These are phyloP conservation scores for Immersiporthe knoxdaviesiana DNA, from an alignment of 2,329 filamentous ascomycete species.

Conservation along the genomic window DNA sequence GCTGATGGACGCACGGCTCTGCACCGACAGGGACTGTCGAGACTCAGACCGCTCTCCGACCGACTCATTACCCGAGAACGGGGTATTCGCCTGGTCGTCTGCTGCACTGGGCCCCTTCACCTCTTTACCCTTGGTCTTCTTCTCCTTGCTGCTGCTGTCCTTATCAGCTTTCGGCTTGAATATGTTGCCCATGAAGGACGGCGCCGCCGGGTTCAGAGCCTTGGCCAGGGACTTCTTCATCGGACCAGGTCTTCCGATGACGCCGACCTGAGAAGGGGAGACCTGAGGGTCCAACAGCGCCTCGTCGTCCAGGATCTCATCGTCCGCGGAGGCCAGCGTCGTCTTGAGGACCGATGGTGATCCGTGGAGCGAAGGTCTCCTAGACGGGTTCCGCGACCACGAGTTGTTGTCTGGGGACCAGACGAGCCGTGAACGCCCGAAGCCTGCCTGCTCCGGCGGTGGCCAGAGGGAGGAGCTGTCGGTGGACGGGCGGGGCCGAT, in stretches of 20 bases:
- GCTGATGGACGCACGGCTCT: slow-evolving; percentile 27
- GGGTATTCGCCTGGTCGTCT: slow-evolving; percentile 14
- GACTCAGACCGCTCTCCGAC: slow-evolving; percentile 39
- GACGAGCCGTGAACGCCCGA: slow-evolving; percentile 24
- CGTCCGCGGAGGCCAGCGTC: slow-evolving; percentile 64
- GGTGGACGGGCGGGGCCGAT: slow-evolving; percentile 76
- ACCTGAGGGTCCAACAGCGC: slow-evolving; percentile 56
- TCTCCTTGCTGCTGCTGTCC: slow-evolving; percentile 45
- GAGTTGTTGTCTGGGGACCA: slow-evolving; percentile 47
- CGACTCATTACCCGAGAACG: slow-evolving; percentile 25
- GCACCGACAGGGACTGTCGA: slow-evolving; percentile 34
- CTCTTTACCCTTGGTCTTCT: slow-evolving; percentile 45
- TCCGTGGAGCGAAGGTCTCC: slow-evolving; percentile 80
- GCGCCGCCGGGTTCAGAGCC: slow-evolving; percentile 84
- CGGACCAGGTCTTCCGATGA: slow-evolving; percentile 75
- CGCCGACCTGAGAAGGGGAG: slow-evolving; percentile 62
- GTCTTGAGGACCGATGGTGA: slow-evolving; percentile 67
- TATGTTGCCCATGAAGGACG: slow-evolving; percentile 79
- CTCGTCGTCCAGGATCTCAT: slow-evolving; percentile 64
- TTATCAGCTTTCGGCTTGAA: slow-evolving; percentile 52
- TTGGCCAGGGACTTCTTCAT: slow-evolving; percentile 57
- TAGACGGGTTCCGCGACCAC: slow-evolving; percentile 72
- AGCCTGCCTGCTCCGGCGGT: slow-evolving; percentile 53
- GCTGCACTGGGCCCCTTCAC: slow-evolving; percentile 40
- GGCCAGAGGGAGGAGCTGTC: slow-evolving; percentile 79